phyloP scores from a whole-genome alignment of 805 yeast species.

The Wickerhamomyces bisporus region DNA sequence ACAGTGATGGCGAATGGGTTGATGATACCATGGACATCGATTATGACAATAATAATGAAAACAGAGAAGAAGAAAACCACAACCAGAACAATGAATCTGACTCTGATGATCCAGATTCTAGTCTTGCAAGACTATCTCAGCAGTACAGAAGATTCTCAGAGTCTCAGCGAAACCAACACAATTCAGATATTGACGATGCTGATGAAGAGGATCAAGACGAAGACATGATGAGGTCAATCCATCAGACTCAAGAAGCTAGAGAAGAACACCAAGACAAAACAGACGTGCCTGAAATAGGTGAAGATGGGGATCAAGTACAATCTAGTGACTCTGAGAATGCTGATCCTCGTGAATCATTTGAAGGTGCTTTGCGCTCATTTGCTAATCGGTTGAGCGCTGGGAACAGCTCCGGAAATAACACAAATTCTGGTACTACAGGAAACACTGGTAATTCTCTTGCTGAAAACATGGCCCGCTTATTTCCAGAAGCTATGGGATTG shows the following conservation, averaged over 20 bases:
- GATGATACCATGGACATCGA: conserved; percentile 2
- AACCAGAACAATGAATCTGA: conserved; percentile 13
- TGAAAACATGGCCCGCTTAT: conserved; percentile 28
- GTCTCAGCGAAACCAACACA: conserved; percentile 8
- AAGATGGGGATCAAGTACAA: conserved; percentile 18
- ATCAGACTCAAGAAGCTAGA: background rate
- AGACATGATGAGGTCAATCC: background rate
- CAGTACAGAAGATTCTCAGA: conserved; percentile 32
- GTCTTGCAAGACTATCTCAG: conserved; percentile 35
- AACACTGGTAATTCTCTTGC: conserved; percentile 7
- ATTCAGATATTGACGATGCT: conserved; percentile 4
- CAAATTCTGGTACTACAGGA: too few species aligned
- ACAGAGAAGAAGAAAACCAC: conserved; percentile 9
- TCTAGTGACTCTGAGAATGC: conserved; percentile 16
- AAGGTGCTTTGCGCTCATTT: conserved; percentile 23
- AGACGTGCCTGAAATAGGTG: conserved; percentile 13
- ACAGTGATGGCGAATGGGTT: background rate
- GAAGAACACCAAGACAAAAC: background rate
- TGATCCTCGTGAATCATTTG: conserved; percentile 19
- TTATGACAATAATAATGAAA: conserved; percentile 23
- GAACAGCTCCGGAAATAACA: background rate
- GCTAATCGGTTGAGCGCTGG: conserved; percentile 15
- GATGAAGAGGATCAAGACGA: conserved; percentile 21
- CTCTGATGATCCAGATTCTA: conserved; percentile 23
- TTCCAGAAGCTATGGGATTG: conserved; percentile 35